Conservation (phyloP, 78 protist genomes). For the Emiliania huxleyi region DNA sequence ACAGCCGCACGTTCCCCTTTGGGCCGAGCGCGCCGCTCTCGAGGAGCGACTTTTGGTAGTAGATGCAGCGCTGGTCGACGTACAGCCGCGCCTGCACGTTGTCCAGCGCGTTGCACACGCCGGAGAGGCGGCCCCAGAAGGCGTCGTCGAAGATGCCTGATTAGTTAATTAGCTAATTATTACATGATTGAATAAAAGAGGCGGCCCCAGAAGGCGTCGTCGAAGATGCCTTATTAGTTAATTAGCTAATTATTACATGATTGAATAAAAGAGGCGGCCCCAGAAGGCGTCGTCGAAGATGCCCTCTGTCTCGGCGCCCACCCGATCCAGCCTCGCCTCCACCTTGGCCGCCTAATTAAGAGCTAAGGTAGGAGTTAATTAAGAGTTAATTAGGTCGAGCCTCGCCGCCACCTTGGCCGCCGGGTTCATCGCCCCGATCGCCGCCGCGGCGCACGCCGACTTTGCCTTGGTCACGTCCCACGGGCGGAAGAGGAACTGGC, state of each 20-base stretch:
- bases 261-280: slow-evolving; percentile 60
- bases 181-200: no score
- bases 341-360: slow-evolving; percentile 88
- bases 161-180: no score
- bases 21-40: slow-evolving; percentile 78
- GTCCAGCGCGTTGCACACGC: slow-evolving; percentile 76
- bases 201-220: no score
- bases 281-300: slow-evolving; percentile 88
- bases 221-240: no score
- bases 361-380: no score
- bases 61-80: slow-evolving; percentile 67
- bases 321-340: slow-evolving; percentile 60
- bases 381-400: no score
- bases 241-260: no score
- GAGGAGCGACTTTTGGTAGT: slow-evolving; percentile 65
- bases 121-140: slow-evolving; percentile 68
- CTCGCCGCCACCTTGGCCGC: slow-evolving; percentile 69
- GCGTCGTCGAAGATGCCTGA: no score
- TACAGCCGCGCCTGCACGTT: slow-evolving; percentile 78
- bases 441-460: slow-evolving; percentile 87
- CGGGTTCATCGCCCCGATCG: slow-evolving; percentile 90
- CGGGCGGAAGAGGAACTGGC: slow-evolving; percentile 69
- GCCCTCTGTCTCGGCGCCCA: slow-evolving; percentile 90
- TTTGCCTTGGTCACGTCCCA: slow-evolving; percentile 73
- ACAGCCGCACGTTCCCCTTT: slow-evolving; percentile 65